Conservation (phyloP, 371 early-diverging fungal genomes). For the Apophysomyces ossiformis region DNA sequence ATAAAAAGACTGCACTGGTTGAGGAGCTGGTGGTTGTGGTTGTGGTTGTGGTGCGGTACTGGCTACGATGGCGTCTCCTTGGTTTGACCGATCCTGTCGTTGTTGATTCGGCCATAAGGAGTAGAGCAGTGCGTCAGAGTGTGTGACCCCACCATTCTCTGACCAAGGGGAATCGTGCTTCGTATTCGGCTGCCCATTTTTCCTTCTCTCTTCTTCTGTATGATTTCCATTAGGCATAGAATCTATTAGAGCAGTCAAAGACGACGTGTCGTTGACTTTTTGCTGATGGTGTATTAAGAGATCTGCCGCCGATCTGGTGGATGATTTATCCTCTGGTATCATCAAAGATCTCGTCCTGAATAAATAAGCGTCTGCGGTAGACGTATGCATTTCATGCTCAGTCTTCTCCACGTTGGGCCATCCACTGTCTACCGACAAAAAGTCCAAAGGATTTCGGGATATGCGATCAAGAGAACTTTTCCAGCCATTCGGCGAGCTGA, state of each 20-base stretch:
- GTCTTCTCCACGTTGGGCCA: background rate
- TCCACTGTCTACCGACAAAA: constrained; percentile 14
- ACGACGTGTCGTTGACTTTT: constrained; percentile 8
- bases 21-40: constrained; percentile 7
- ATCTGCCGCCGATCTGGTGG: background rate
- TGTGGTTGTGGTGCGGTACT: constrained; percentile 16
- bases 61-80: background rate
- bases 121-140: constrained; percentile 25
- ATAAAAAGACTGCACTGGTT: constrained; percentile 12
- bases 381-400: constrained; percentile 4
- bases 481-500: background rate
- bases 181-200: constrained; percentile 11
- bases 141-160: background rate
- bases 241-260: background rate
- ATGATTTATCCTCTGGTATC: background rate
- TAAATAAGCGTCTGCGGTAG: constrained; percentile 5
- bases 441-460: background rate
- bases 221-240: background rate
- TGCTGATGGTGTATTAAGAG: constrained; percentile 1
- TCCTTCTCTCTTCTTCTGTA: constrained; percentile 8
- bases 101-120: constrained; percentile 30
- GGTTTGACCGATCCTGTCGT: background rate
- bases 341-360: constrained; percentile 9
- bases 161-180: too few species aligned
- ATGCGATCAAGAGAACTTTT: constrained; percentile 1